Conservation (phyloP, 2,329 filamentous ascomycete species). For the Arthrobotrys sphaeroides region DNA sequence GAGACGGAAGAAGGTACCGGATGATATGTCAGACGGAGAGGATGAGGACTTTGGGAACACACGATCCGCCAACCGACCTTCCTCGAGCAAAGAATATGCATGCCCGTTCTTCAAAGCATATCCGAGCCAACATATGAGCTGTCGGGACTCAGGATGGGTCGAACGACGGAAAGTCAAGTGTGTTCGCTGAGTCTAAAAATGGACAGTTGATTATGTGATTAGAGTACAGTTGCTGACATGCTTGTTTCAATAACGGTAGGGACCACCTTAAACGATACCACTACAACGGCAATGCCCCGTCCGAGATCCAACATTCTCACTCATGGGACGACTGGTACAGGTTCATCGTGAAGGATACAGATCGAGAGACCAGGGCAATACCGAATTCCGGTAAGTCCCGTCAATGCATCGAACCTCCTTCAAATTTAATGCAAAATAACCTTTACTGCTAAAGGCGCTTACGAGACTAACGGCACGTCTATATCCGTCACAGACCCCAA, state of each 20-base stretch:
- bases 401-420: not conserved
- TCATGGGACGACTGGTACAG: slow-evolving; percentile 48
- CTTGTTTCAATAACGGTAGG: slow-evolving; percentile 5
- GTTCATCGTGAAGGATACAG: slow-evolving; percentile 47
- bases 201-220: not conserved
- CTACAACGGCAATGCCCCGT: slow-evolving; percentile 34
- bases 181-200: slow-evolving; percentile 7
- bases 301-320: slow-evolving; percentile 47
- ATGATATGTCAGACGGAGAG: slow-evolving; percentile 34
- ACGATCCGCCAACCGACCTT: slow-evolving; percentile 1
- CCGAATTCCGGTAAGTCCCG: slow-evolving; percentile 46
- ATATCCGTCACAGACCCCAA: slow-evolving; percentile 35
- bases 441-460: slow-evolving; percentile 15
- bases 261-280: slow-evolving; percentile 47
- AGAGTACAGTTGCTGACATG: slow-evolving; percentile 4
- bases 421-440: not conserved
- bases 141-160: slow-evolving; percentile 38
- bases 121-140: slow-evolving; percentile 39
- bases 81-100: slow-evolving; percentile 38
- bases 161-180: slow-evolving; percentile 51
- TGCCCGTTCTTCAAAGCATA: slow-evolving; percentile 49
- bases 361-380: slow-evolving; percentile 25
- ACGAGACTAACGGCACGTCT: slow-evolving; percentile 7
- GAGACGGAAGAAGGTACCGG: slow-evolving; percentile 32
- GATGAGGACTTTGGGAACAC: slow-evolving; percentile 20